Percentiles rank a stretch among this genome's conserved stretches.
Evolutionary conservation across 305 asterid genomes (phyloP).

Genomic region (Plantago lanceolata): DNA sequence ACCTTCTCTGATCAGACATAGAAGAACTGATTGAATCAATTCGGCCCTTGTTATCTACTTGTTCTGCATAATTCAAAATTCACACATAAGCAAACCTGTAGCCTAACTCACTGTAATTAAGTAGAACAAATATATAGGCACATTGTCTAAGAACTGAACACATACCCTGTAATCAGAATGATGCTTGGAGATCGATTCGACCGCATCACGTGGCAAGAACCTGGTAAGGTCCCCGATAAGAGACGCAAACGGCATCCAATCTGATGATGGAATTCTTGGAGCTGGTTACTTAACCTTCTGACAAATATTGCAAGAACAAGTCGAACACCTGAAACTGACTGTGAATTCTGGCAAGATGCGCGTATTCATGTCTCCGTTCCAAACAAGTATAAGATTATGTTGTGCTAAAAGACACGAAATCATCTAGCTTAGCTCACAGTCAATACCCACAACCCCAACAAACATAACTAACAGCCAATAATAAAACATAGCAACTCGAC

Average conservation of each 20-base stretch:
- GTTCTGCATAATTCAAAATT: conserved; percentile 35
- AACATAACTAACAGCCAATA: too few relatives aligned
- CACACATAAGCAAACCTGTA: neutral
- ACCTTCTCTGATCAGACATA: too few relatives aligned
- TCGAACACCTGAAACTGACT: conserved; percentile 39
- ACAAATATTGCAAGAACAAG: conserved; percentile 23
- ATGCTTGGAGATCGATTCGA: conserved; percentile 39
- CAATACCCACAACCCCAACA: too few relatives aligned
- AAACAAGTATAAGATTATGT: conserved; percentile 20
- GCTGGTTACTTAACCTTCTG: conserved; percentile 26
- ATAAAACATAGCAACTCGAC: neutral
- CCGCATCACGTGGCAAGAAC: conserved; percentile 44
- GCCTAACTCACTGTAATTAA: too few relatives aligned
- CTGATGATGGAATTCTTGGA: conserved; percentile 43
- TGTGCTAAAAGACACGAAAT: too few relatives aligned
- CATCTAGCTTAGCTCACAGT: too few relatives aligned
- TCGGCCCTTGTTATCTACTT: conserved; percentile 47
- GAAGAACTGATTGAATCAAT: conserved; percentile 33
- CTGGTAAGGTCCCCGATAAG: conserved; percentile 47
- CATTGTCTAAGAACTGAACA: neutral
- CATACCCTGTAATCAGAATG: conserved; percentile 50
- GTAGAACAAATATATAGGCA: neutral
- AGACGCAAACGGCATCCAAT: conserved; percentile 58
- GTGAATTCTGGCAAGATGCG: conserved; percentile 47
- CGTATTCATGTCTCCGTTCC: conserved; percentile 49